Evolutionary conservation across 169 alveolate species (phyloP).

Genomic region (Haemoproteus tartakovskyi): DNA sequence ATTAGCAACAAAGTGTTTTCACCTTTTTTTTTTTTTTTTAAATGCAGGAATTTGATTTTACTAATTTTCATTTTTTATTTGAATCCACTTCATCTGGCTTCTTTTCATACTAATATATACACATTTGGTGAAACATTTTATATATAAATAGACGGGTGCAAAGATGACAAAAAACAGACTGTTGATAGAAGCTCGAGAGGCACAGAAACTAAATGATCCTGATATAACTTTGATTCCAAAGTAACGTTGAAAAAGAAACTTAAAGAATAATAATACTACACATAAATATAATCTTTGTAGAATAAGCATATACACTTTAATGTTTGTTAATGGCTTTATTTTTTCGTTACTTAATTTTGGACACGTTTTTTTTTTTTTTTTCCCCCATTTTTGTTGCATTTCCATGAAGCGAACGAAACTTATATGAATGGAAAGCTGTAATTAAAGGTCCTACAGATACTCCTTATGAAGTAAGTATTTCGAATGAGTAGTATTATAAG

Average conservation of each 20-base stretch:
- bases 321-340: not conserved
- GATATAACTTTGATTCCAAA: slow-evolving; percentile 67
- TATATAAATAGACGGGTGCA: slow-evolving; percentile 3
- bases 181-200: slow-evolving; percentile 77
- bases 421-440: slow-evolving; percentile 87
- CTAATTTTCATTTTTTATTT: not conserved
- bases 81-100: slow-evolving; percentile 1
- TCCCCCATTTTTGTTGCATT: not conserved
- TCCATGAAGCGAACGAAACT: slow-evolving; percentile 71
- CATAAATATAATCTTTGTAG: not conserved
- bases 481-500: not conserved
- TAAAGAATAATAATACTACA: too few relatives aligned
- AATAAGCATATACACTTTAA: not conserved
- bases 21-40: not conserved
- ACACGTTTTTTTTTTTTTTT: not conserved
- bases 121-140: not conserved
- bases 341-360: not conserved
- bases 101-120: slow-evolving; percentile 20
- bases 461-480: slow-evolving; percentile 85
- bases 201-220: slow-evolving; percentile 73
- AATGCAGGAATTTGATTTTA: not conserved
- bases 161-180: slow-evolving; percentile 69
- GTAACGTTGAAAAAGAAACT: slow-evolving; percentile 5
- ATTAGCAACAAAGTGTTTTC: slow-evolving; percentile 8
- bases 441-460: slow-evolving; percentile 90